A percentile compares a stretch with the other conserved stretches of the same genome.
Evolutionary conservation across 1,284 basidiomycete species (phyloP).

Genomic region (Apiotrichum laibachii): DNA sequence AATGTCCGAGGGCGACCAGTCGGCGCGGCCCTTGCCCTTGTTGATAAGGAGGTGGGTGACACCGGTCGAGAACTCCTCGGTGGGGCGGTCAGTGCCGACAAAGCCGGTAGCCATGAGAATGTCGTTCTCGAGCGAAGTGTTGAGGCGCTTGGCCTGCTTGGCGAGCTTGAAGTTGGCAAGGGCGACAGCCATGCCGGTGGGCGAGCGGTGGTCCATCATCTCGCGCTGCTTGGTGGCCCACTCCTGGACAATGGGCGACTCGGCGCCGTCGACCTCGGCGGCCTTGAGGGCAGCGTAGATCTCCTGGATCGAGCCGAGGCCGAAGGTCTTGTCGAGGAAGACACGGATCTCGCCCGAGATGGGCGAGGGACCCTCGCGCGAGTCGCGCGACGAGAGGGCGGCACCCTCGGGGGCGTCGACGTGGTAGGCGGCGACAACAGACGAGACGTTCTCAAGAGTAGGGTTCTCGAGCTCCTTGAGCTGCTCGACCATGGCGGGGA

Average conservation of each 20-base stretch:
- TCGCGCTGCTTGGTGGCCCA: conserved; percentile 74
- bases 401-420: conserved; percentile 51
- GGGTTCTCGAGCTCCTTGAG: conserved; percentile 46
- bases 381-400: conserved; percentile 61
- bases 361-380: conserved; percentile 58
- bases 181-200: conserved; percentile 84
- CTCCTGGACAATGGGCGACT: conserved; percentile 56
- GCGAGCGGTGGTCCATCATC: conserved; percentile 68
- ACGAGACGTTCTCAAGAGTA: conserved; percentile 25
- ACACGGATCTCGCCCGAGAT: conserved; percentile 65
- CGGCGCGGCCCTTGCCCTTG: conserved; percentile 54
- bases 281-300: conserved; percentile 64
- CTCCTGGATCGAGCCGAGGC: conserved; percentile 63
- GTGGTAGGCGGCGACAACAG: conserved; percentile 30
- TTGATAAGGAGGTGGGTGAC: conserved; percentile 70
- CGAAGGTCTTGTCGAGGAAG: conserved; percentile 77
- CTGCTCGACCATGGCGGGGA: conserved; percentile 61
- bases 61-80: conserved; percentile 76
- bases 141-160: conserved; percentile 59
- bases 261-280: conserved; percentile 41
- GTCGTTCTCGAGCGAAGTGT: conserved; percentile 67
- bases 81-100: conserved; percentile 57
- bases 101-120: conserved; percentile 41
- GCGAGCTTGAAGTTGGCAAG: conserved; percentile 73
- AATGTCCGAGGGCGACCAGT: conserved; percentile 60